Evolutionary conservation across 768 basidiomycete genomes (phyloP), one percentile per base, ranked within the genome.

Genomic region (Hygrocybe coccinea): DNA sequence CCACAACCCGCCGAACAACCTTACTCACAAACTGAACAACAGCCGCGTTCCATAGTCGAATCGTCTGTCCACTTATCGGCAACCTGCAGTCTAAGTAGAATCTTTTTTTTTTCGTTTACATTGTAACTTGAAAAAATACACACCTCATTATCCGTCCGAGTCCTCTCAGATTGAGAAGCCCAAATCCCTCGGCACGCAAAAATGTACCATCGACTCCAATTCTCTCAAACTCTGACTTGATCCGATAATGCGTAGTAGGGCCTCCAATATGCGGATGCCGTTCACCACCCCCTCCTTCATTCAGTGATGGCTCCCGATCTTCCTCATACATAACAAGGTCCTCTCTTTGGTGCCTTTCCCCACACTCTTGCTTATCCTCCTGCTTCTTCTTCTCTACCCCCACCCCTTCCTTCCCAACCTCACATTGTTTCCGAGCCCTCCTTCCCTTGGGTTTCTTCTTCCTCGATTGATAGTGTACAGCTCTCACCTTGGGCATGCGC

Each of bases 21-120:
- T 79, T 74, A 7, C 76, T 74, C 14, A 78, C 71, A 60, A 87
- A 89, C 33, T 76, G 71, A 8, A 75, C 71, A 19, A 82, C 62
- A 29, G 78, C 72, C 9, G 64, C 71, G 17, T 72, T 71, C 36
- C 89, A 59, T 12, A 80, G 59, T 25, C 64, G 74, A 29, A 89
- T 66, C 10, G 79, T 74, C 7, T 76, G 69, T 0, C 73, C 71
- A 5, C 85, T 82, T 36, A 88, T 78, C 14, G 71, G 66, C 12
- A 65, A 62, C 0, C 64, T 63, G 5, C 55, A 58, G 55, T 53
- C 9, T 5, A 59, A 38, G 14, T 29, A 10, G 45, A 12, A 5
- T 38, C 50, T 25, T 59, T 50, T 35, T 62, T 59, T n/a, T 10
- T 11, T 33, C 10, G 19, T 38, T 45, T 19, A 29, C 38, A 57